phyloP scores from a whole-genome alignment of 805 yeast species.

The Saccharomyces paradoxus region DNA sequence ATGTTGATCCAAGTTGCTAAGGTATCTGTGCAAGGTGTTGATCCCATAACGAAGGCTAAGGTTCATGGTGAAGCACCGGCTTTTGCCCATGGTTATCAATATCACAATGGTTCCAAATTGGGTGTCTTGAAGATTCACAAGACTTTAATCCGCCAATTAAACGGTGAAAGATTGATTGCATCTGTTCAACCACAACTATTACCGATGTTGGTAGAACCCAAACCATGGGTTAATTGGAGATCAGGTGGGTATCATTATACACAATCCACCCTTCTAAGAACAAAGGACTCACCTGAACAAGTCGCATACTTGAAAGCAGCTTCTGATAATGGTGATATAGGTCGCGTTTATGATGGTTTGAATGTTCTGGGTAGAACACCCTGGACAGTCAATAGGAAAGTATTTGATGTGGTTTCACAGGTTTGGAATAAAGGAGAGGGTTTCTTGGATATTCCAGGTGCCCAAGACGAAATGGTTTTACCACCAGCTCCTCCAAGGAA shows the following conservation, averaged over 20 bases:
- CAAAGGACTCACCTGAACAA: slow-evolving; percentile 83
- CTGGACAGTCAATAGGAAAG: slow-evolving; percentile 79
- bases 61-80: slow-evolving; percentile 83
- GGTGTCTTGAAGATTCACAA: slow-evolving; percentile 78
- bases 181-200: slow-evolving; percentile 76
- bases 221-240: slow-evolving; percentile 75
- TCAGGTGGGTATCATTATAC: slow-evolving; percentile 78
- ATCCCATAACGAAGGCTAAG: slow-evolving; percentile 63
- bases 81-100: slow-evolving; percentile 80
- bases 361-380: slow-evolving; percentile 81
- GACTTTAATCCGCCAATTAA: slow-evolving; percentile 54
- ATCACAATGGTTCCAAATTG: slow-evolving; percentile 63
- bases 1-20: slow-evolving; percentile 74
- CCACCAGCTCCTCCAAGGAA: slow-evolving; percentile 54
- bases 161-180: slow-evolving; percentile 55
- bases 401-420: slow-evolving; percentile 60
- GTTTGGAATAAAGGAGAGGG: slow-evolving; percentile 83
- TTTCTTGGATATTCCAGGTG: slow-evolving; percentile 66
- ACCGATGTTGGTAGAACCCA: slow-evolving; percentile 90
- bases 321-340: slow-evolving; percentile 55
- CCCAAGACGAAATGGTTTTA: slow-evolving; percentile 37
- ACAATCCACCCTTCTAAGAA: slow-evolving; percentile 57
- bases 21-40: slow-evolving; percentile 68
- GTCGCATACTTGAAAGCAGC: slow-evolving; percentile 83
- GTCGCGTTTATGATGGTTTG: slow-evolving; percentile 66